Conservation (phyloP, 1,284 basidiomycete genomes). For the Leccinum subrobustum region DNA sequence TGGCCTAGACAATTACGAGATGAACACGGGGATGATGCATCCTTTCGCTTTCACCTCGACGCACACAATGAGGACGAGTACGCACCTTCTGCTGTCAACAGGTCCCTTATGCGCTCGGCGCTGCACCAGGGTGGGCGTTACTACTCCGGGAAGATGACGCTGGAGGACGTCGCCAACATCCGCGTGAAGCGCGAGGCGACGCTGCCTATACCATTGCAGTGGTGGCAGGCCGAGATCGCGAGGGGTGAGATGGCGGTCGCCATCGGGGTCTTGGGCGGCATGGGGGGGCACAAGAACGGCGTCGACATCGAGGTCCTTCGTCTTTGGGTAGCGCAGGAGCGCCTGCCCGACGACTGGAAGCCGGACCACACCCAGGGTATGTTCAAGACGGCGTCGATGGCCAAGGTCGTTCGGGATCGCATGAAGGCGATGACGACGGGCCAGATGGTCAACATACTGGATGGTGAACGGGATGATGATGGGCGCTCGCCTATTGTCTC, state of each 20-base stretch:
- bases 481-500: slow-evolving; percentile 7
- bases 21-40: slow-evolving; percentile 24
- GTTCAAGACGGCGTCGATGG: slow-evolving; percentile 32
- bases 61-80: slow-evolving; percentile 27
- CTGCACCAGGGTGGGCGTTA: slow-evolving; percentile 23
- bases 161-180: slow-evolving; percentile 44
- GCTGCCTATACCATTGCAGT: slow-evolving; percentile 36
- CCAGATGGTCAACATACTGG: slow-evolving; percentile 20
- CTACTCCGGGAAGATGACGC: slow-evolving; percentile 20
- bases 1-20: too few relatives aligned
- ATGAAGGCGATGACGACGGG: slow-evolving; percentile 26
- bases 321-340: slow-evolving; percentile 51
- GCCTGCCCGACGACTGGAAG: slow-evolving; percentile 53
- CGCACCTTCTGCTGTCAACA: slow-evolving; percentile 29
- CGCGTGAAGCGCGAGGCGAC: slow-evolving; percentile 45
- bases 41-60: slow-evolving; percentile 40
- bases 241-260: slow-evolving; percentile 67
- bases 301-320: slow-evolving; percentile 46
- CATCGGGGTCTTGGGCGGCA: slow-evolving; percentile 42
- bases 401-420: slow-evolving; percentile 25
- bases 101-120: slow-evolving; percentile 24
- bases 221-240: slow-evolving; percentile 52
- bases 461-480: slow-evolving; percentile 6
- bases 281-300: slow-evolving; percentile 30
- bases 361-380: slow-evolving; percentile 47